These are phyloP conservation scores for Boletus speciosus DNA, from an alignment of 768 basidiomycete genomes.

Conservation along the genomic window DNA sequence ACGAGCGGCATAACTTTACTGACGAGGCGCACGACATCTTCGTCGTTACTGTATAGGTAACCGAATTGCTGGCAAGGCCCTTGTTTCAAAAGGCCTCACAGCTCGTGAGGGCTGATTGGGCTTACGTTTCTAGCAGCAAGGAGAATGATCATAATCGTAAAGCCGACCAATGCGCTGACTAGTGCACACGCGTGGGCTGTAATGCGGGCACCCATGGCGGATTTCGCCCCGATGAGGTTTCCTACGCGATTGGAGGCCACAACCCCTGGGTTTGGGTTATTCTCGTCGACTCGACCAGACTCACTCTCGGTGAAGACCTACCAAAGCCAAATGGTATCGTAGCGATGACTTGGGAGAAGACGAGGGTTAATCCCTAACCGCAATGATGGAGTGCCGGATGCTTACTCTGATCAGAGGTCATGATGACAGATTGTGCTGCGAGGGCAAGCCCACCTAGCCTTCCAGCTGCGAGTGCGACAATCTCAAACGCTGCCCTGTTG, in stretches of 20 bases:
- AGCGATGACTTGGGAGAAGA: slow-evolving; percentile 48
- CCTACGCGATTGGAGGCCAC: slow-evolving; percentile 72
- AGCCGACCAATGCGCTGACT: slow-evolving; percentile 57
- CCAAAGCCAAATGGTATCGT: slow-evolving; percentile 76
- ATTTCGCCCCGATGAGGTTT: slow-evolving; percentile 62
- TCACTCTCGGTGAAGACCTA: slow-evolving; percentile 9
- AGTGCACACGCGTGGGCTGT: slow-evolving; percentile 63
- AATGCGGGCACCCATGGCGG: slow-evolving; percentile 48
- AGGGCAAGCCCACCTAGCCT: slow-evolving; percentile 62
- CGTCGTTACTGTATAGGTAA: slow-evolving; percentile 65
- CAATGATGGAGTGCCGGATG: not conserved
- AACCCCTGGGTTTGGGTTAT: slow-evolving; percentile 40
- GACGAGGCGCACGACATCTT: slow-evolving; percentile 47
- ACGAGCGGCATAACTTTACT: slow-evolving; percentile 50
- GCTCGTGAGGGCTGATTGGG: not conserved
- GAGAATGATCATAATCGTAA: slow-evolving; percentile 55
- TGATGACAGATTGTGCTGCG: slow-evolving; percentile 75
- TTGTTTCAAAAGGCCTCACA: not conserved
- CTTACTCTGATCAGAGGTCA: slow-evolving; percentile 75
- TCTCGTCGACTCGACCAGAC: not conserved
- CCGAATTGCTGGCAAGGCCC: slow-evolving; percentile 47
- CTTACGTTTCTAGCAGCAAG: slow-evolving; percentile 55
- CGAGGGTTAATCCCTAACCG: not conserved
- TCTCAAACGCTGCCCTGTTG: slow-evolving; percentile 74
- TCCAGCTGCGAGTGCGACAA: slow-evolving; percentile 75